Base-by-base conservation (phyloP, 257 asterid genomes). In the Apocynum venetum region DNA sequence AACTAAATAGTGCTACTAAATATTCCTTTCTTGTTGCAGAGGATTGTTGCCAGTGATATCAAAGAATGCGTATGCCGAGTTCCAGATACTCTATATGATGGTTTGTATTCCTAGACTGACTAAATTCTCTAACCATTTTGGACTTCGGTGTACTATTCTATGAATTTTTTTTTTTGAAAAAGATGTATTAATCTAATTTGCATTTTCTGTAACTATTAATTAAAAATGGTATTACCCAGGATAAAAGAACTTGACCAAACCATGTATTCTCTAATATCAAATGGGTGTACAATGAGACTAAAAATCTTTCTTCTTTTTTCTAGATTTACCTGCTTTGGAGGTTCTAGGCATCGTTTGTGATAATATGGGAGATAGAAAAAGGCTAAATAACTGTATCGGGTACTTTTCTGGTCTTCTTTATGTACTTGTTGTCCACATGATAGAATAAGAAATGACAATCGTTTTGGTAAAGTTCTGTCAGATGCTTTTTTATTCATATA, bases 11-110 rank as follows among this genome's bases (percentile, higher is more conserved):
- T 75, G 78, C 72, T 80, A 31, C 86, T 84, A 73, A 88, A 36
- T 56, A 48, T 55, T 84, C 65, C 40, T 83, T 82, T 63, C 73
- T 79, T 84, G 74, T 57, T 64, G 73, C 98, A 96, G 99, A 89
- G 97, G 85, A 88, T 83, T 77, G 93, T 96, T 88, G 98, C 89
- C 36, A 88, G 96, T 82, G 99, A 96, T 82, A 93, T 96, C 74
- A 96, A 96, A 86, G 99, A 96, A 88, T 90, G 94, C 43, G 97
- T 96, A 3, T 90, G 98, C 81, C 91, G 99, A 66, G 98, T 93
- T 59, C 97, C 99, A 11, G 99, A 96, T 84, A 93, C 98, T 76
- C 94, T 97, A 75, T 96, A 93, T 90, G 98, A 96, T 87, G 97
- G 99, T 96, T 77, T 79, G 97, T 86, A 74, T 81, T 83, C 81